These are phyloP conservation scores for Voacanga thouarsii DNA, from an alignment of 257 asterid genomes.

Conservation along the genomic window DNA sequence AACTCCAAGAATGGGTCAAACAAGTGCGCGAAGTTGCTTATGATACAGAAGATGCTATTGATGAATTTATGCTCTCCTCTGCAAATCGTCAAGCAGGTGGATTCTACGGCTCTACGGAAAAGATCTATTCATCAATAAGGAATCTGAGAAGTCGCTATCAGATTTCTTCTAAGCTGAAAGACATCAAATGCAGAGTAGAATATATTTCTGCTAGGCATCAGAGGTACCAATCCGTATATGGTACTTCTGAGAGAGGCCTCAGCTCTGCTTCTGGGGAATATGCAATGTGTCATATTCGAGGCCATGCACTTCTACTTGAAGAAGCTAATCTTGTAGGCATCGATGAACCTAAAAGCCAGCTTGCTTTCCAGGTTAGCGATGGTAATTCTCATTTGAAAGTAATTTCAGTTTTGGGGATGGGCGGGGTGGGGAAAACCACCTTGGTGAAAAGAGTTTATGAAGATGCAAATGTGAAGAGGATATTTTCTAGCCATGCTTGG, in stretches of 20 bases:
- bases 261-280: neutral
- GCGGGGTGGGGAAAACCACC: constrained; percentile 6
- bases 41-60: constrained; percentile 24
- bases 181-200: constrained; percentile 10
- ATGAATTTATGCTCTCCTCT: neutral
- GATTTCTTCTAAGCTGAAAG: constrained; percentile 9
- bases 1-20: constrained; percentile 11
- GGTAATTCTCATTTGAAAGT: neutral
- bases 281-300: neutral
- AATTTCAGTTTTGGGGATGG: constrained; percentile 1
- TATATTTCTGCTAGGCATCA: constrained; percentile 4
- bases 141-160: neutral
- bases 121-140: neutral
- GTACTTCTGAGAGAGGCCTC: neutral
- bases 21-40: constrained; percentile 23
- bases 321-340: constrained; percentile 7
- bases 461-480: neutral
- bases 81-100: neutral
- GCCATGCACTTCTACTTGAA: neutral
- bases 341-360: neutral
- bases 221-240: constrained; percentile 10
- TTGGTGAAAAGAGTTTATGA: constrained; percentile 8
- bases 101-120: neutral
- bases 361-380: neutral
- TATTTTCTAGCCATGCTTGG: too few species aligned